phyloP scores from a whole-genome alignment of 1,284 basidiomycete genomes.

The Pseudozyma tsukubaensis region DNA sequence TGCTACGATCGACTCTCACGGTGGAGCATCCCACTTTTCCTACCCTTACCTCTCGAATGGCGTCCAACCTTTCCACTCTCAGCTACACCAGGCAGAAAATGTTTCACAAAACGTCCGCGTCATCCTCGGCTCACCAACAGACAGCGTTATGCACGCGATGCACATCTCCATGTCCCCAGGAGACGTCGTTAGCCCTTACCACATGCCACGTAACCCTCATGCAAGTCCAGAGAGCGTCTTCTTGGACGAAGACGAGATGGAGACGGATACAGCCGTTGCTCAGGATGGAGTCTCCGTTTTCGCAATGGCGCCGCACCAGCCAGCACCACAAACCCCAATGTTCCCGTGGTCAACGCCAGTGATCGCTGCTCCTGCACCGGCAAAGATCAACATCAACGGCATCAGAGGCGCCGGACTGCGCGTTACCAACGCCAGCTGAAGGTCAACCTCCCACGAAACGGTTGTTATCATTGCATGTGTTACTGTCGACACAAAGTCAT shows the following conservation, averaged over 20 bases:
- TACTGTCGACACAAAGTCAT: no score
- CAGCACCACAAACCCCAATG: conserved; percentile 4
- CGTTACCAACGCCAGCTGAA: conserved; percentile 13
- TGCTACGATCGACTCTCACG: conserved; percentile 12
- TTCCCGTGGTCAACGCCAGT: conserved; percentile 36
- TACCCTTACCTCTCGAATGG: conserved; percentile 59
- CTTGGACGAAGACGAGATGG: conserved; percentile 10
- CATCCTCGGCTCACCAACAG: conserved; percentile 21
- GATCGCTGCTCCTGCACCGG: conserved; percentile 24
- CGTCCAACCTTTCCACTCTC: conserved; percentile 8
- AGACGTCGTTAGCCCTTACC: conserved; percentile 27
- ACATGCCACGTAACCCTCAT: conserved; percentile 29
- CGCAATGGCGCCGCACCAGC: not conserved
- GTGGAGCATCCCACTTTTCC: conserved; percentile 47
- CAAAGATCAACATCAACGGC: conserved; percentile 7
- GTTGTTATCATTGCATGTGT: no score
- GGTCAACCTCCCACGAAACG: no score
- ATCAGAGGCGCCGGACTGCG: conserved; percentile 8
- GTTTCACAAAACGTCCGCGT: conserved; percentile 17
- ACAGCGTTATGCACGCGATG: not conserved
- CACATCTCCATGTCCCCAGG: conserved; percentile 22
- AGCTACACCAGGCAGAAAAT: not conserved
- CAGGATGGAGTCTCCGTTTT: conserved; percentile 17
- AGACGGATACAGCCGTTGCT: conserved; percentile 16
- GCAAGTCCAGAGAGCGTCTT: conserved; percentile 38